Evolutionary conservation across 257 asterid genomes (phyloP), one percentile per base, ranked within the genome.

Genomic region (Scutellaria baicalensis): DNA sequence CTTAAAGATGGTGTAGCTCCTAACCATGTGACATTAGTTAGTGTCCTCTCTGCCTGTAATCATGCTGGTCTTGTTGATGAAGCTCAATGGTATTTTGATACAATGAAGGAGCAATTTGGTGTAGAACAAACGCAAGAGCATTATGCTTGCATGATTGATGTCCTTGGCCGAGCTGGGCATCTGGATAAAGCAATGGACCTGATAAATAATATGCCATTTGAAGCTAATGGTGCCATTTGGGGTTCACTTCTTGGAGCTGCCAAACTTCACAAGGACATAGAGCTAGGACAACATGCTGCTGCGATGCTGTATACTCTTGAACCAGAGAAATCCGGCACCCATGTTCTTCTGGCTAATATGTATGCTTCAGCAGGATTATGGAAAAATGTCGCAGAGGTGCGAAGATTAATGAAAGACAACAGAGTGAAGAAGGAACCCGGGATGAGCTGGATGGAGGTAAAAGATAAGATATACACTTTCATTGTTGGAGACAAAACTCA

Each of bases 191-290:
- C 94, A 8, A 47, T 78, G 78, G 75, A 78, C 40, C 82, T 88
- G 1, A 64, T 82, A 43, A 75, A 76, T 13, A 82, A 68, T 55
- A 90, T 88, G 96, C 97, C 96, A 16, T 88, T 86, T 65, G 88
- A 76, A 73, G 83, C 94, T 54, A 88, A 86, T 62, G 82, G 88
- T 21, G 64, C 89, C 36, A 74, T 90, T 61, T 88, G 93, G 92
- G 97, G 97, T 16, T 85, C 89, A 20, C 85, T 90, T 76, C 89
- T 90, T 27, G 96, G 97, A 27, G 96, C 96, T 47, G 90, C 97
- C 3, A 86, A 84, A 63, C 78, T 76, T 51, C 93, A 90, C 80
- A 84, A 86, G 80, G 61, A 86, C 23, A 84, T 90, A 20, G 92
- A 82, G 71, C 77, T 90, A 8, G 97, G 96, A 7, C 77, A 78